Percentiles rank a stretch among this genome's conserved stretches.
These are phyloP conservation scores for Colletotrichum salicis DNA, from an alignment of 2,329 filamentous ascomycete genomes.

Conservation along the genomic window DNA sequence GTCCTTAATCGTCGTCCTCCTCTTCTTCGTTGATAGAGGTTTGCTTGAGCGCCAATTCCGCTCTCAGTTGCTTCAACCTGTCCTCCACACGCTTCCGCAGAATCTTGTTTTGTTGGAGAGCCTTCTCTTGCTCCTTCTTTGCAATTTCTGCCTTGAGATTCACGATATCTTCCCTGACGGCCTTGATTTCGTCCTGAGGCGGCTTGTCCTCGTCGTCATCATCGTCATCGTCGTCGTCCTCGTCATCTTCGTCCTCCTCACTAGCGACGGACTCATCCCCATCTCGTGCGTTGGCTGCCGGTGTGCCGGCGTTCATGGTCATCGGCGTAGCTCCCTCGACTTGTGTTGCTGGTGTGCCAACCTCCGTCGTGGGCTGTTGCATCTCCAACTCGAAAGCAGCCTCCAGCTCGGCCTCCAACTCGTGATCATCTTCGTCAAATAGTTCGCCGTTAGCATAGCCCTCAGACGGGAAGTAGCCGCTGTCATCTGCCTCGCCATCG, in stretches of 20 bases:
- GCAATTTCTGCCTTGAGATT: conserved; percentile 63
- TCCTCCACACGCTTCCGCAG: conserved; percentile 60
- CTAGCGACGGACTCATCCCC: conserved; percentile 58
- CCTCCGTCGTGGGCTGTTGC: conserved; percentile 49
- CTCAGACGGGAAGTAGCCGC: conserved; percentile 50
- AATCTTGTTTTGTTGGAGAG: conserved; percentile 57
- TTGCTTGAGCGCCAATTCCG: conserved; percentile 57
- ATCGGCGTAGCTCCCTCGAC: conserved; percentile 58
- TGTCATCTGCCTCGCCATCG: conserved; percentile 58
- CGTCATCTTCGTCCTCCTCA: conserved; percentile 61
- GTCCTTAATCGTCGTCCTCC: conserved; percentile 39
- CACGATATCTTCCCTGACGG: conserved; percentile 65
- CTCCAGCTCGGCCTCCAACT: conserved; percentile 67
- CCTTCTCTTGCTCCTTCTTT: conserved; percentile 56
- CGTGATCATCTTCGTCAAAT: conserved; percentile 51
- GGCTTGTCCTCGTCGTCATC: conserved; percentile 59
- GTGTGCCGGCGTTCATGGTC: conserved; percentile 54
- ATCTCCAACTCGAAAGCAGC: conserved; percentile 61
- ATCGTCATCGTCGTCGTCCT: conserved; percentile 64
- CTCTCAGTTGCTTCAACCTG: conserved; percentile 59
- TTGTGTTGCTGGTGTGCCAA: conserved; percentile 54
- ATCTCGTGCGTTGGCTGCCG: conserved; percentile 54
- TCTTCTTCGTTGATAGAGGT: conserved; percentile 50
- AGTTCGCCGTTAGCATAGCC: conserved; percentile 44
- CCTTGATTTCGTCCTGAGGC: conserved; percentile 61